Evolutionary conservation across 805 yeast species (phyloP), one percentile per base, ranked within the genome.

Genomic region (Brettanomyces naardenensis): DNA sequence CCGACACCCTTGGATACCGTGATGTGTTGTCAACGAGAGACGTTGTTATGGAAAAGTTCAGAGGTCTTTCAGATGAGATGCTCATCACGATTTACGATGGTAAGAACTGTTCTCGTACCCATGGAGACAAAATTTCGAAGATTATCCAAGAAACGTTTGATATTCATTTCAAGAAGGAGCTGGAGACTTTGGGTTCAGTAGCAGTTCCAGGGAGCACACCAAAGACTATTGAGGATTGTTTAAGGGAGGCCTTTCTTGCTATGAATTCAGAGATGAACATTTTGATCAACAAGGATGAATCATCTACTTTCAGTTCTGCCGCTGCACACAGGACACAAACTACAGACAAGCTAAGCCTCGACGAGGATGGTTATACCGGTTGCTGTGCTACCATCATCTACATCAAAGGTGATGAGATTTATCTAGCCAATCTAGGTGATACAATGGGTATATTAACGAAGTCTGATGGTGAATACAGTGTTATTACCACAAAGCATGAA

Each of bases 341-440:
- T 3, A 66, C 70, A 6, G 64, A 66, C 35, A 79, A 79, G n/a
- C 61, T 75, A 28, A 65, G 66, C 9, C 54, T 84, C 30, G 78
- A 75, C 13, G 75, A 73, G 18, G 97, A 90, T 56, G 74, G 78
- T 4, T 59, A 71, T 28, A 75, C 89, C 13, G 98, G 98, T 10
- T 82, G 95, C 31, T 77, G 95, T 44, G 83, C 87, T 0, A 80
- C 96, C 0, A 77, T 87, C 10, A 67, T 87, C 11, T 92, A 86
- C 56, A 70, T 90, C 48, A 76, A 75, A 43, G 94, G 80, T 15
- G 73, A 73, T 37, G 69, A 66, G 38, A 56, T 88, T 18, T 87
- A 80, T 56, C 71, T 88, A 19, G 96, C 96, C 2, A 89, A 89
- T 45, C 74, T 86, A 38, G 99, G 99, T 51, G 97, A 92, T 52